These are phyloP conservation scores for Metschnikowia peoriensis DNA, from an alignment of 805 yeast species.

Conservation along the genomic window DNA sequence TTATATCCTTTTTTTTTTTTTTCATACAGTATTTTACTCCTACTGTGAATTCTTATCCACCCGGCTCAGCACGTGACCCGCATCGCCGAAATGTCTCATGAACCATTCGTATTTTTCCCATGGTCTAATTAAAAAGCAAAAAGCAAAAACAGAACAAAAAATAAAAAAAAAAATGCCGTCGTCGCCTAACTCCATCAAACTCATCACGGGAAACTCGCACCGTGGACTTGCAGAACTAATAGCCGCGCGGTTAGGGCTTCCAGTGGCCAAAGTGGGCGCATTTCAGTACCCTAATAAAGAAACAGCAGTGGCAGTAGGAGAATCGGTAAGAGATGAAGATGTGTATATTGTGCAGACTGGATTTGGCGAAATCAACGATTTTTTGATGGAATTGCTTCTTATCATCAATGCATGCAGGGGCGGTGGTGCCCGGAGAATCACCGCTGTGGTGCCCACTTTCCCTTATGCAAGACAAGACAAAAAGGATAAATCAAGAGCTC, in stretches of 20 bases:
- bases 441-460: slow-evolving; percentile 93
- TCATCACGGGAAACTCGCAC: slow-evolving; percentile 71
- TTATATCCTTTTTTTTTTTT: too few relatives aligned
- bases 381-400: slow-evolving; percentile 80
- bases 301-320: slow-evolving; percentile 82
- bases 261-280: slow-evolving; percentile 72
- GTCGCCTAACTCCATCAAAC: slow-evolving; percentile 46
- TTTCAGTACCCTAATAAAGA: slow-evolving; percentile 86
- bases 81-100: not conserved
- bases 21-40: too few relatives aligned
- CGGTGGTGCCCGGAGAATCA: slow-evolving; percentile 93
- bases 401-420: slow-evolving; percentile 92
- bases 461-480: slow-evolving; percentile 98
- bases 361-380: slow-evolving; percentile 80
- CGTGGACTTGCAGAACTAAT: slow-evolving; percentile 77
- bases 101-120: not conserved
- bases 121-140: too few relatives aligned
- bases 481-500: slow-evolving; percentile 94
- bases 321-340: slow-evolving; percentile 88
- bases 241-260: slow-evolving; percentile 61
- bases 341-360: slow-evolving; percentile 85
- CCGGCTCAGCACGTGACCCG: not conserved
- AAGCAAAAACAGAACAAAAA: not conserved
- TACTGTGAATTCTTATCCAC: not conserved
- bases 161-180: slow-evolving; percentile 9